These are phyloP conservation scores for Ramaria rubella DNA, from an alignment of 768 basidiomycete species.

Conservation along the genomic window DNA sequence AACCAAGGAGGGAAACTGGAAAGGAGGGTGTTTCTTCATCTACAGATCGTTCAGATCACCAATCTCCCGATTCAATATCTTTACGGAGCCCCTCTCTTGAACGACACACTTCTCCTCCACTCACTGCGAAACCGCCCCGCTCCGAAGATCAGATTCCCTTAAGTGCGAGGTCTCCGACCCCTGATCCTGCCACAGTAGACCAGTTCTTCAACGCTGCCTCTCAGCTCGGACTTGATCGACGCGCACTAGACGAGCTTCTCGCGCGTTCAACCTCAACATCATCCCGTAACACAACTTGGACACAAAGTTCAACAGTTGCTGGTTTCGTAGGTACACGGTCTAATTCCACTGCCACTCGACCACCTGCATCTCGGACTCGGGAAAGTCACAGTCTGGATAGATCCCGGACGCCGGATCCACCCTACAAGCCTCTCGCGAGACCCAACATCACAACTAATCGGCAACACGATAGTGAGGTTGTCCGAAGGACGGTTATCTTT, in stretches of 20 bases:
- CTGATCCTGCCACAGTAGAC: slow-evolving; percentile 50
- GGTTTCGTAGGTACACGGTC: not conserved
- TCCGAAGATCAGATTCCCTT: slow-evolving; percentile 22
- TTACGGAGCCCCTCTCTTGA: slow-evolving; percentile 13
- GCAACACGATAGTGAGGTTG: slow-evolving; percentile 29
- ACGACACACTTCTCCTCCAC: slow-evolving; percentile 14
- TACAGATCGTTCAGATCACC: slow-evolving; percentile 25
- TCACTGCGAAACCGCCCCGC: slow-evolving; percentile 24
- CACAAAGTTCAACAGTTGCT: not conserved
- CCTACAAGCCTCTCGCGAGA: slow-evolving; percentile 1
- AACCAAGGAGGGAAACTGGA: slow-evolving; percentile 17
- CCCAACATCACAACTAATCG: not conserved
- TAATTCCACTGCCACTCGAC: not conserved
- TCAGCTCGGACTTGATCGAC: slow-evolving; percentile 69
- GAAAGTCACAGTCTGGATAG: not conserved
- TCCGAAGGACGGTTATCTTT: slow-evolving; percentile 75
- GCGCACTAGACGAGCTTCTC: slow-evolving; percentile 62
- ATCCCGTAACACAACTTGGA: slow-evolving; percentile 31
- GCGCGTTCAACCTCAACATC: slow-evolving; percentile 64
- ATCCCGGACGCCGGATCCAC: not conserved
- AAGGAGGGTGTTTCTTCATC: slow-evolving; percentile 24
- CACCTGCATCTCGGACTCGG: not conserved
- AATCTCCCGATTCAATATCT: slow-evolving; percentile 28
- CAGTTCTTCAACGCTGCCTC: slow-evolving; percentile 73
- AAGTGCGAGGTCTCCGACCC: slow-evolving; percentile 22